Evolutionary conservation across 2,329 filamentous ascomycete genomes (phyloP).

Genomic region (Penicillium sp.): DNA sequence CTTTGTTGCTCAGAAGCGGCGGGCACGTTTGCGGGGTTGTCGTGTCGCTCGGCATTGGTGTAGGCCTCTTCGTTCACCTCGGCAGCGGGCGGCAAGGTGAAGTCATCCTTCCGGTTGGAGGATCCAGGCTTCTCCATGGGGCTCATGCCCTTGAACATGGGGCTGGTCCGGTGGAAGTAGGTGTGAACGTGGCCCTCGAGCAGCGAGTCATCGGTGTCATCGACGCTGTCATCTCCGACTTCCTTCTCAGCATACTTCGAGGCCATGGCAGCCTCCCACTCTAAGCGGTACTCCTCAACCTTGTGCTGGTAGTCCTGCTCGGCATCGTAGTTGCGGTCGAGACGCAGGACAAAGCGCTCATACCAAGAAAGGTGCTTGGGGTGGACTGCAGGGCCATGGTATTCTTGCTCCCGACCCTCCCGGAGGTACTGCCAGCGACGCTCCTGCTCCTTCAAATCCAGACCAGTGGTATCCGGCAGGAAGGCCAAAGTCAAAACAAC

Average conservation of each 20-base stretch:
- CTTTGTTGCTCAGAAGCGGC: background rate
- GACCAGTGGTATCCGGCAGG: conserved; percentile 94
- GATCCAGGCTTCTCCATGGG: conserved; percentile 28
- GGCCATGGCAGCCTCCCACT: conserved; percentile 53
- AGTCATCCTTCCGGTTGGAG: conserved; percentile 29
- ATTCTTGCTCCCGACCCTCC: conserved; percentile 72
- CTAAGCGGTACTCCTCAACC: conserved; percentile 75
- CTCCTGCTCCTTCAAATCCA: conserved; percentile 96
- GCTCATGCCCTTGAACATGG: conserved; percentile 39
- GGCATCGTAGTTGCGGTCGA: conserved; percentile 80
- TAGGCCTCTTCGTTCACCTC: conserved; percentile 23
- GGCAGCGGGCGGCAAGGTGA: conserved; percentile 37
- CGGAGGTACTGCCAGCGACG: conserved; percentile 88
- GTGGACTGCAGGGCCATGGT: conserved; percentile 92
- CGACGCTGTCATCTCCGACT: conserved; percentile 25
- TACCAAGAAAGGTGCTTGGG: conserved; percentile 83
- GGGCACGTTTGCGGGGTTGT: background rate
- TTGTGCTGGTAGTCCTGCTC: conserved; percentile 79
- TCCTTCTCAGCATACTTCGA: conserved; percentile 54
- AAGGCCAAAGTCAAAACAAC: conserved; percentile 81
- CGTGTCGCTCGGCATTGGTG: conserved; percentile 2
- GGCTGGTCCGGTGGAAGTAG: conserved; percentile 56
- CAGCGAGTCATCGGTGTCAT: conserved; percentile 47
- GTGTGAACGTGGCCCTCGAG: conserved; percentile 52
- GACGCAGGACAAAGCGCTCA: conserved; percentile 72